phyloP scores from a whole-genome alignment of 140 eudicot species.

The Flaveria floridana region DNA sequence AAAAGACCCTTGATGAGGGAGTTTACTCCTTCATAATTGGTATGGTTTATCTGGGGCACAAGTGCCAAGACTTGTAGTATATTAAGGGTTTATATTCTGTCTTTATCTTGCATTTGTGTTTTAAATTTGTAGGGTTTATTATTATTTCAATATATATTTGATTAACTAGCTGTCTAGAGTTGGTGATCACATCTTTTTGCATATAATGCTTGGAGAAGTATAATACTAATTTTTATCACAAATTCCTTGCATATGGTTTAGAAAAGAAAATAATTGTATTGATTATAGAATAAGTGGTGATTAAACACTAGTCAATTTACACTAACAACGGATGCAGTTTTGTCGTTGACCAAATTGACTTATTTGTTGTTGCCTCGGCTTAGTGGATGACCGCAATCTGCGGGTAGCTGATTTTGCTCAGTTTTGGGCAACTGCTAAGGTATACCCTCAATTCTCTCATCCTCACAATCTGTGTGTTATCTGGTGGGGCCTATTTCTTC shows the following conservation, averaged over 20 bases:
- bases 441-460: constrained; percentile 75
- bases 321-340: constrained; percentile 93
- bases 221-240: constrained; percentile 17
- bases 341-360: constrained; percentile 84
- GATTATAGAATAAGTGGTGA: constrained; percentile 53
- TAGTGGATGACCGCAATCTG: constrained; percentile 99
- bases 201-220: constrained; percentile 24
- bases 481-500: constrained; percentile 24
- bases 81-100: constrained; percentile 26
- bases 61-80: constrained; percentile 20
- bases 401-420: constrained; percentile 99
- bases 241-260: constrained; percentile 23
- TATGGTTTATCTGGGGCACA: constrained; percentile 50
- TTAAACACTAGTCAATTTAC: constrained; percentile 28
- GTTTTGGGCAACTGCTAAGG: constrained; percentile 99
- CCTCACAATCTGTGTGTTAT: constrained; percentile 36
- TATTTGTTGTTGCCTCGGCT: constrained; percentile 93
- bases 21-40: constrained; percentile 92
- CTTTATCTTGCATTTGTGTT: constrained; percentile 30
- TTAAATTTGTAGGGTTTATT: constrained; percentile 8
- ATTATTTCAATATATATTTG: constrained; percentile 13
- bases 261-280: constrained; percentile 13
- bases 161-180: constrained; percentile 29
- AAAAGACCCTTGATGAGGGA: constrained; percentile 98
- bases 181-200: constrained; percentile 19